Evolutionary conservation across 2,329 filamentous ascomycete species (phyloP).

Genomic region (Trichoderma atroviride): DNA sequence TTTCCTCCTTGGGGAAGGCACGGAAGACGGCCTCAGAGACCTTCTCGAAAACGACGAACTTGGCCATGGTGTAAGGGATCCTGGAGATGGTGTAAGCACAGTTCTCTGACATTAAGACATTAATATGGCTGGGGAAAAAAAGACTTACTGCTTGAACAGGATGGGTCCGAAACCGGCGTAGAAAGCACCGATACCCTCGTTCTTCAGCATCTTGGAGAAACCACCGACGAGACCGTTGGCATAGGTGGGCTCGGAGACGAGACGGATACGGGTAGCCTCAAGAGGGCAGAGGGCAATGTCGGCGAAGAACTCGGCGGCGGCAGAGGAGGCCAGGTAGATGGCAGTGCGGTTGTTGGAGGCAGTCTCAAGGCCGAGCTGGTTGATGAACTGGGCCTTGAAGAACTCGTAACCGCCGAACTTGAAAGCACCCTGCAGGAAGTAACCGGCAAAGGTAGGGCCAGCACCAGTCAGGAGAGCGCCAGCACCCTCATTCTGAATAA

Average conservation of each 20-base stretch:
- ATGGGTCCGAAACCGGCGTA: constrained; percentile 91
- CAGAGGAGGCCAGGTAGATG: constrained; percentile 75
- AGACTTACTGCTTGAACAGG: constrained; percentile 59
- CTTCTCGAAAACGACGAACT: constrained; percentile 94
- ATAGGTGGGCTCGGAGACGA: constrained; percentile 85
- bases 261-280: constrained; percentile 90
- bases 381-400: constrained; percentile 92
- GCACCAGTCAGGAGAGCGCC: constrained; percentile 83
- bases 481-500: constrained; percentile 81
- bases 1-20: constrained; percentile 68
- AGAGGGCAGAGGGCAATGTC: constrained; percentile 88
- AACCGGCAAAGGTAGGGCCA: constrained; percentile 84
- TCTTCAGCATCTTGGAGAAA: constrained; percentile 80
- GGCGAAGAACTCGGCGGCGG: constrained; percentile 68
- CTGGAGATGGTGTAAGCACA: constrained; percentile 44
- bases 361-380: constrained; percentile 74
- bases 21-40: constrained; percentile 74
- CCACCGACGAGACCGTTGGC: constrained; percentile 77
- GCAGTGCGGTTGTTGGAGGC: constrained; percentile 78
- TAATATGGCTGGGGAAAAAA: constrained; percentile 33
- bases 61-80: constrained; percentile 92
- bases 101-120: background rate
- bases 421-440: constrained; percentile 92
- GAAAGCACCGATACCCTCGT: constrained; percentile 82
- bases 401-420: constrained; percentile 96